Percentiles rank a stretch among this genome's conserved stretches.
Conservation (phyloP, 805 yeast genomes). For the Metschnikowia sp. region DNA sequence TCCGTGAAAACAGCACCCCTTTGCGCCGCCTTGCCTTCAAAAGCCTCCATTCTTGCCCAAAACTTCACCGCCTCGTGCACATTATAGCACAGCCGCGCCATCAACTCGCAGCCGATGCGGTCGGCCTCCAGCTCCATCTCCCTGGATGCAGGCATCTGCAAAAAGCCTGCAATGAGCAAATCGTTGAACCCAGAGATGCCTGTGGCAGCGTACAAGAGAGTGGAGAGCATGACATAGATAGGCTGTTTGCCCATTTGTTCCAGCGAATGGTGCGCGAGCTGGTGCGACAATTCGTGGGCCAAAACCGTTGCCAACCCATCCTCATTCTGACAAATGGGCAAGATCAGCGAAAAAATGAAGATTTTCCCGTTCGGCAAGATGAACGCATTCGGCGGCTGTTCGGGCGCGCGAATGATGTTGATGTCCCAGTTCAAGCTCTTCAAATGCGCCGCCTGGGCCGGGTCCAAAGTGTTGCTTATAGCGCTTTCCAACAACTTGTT, state of each 20-base stretch:
- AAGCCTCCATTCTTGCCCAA: slow-evolving; percentile 76
- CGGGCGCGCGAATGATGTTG: slow-evolving; percentile 55
- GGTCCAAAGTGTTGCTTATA: slow-evolving; percentile 28
- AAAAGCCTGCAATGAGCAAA: slow-evolving; percentile 49
- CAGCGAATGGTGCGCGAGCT: slow-evolving; percentile 85
- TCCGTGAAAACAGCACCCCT: slow-evolving; percentile 42
- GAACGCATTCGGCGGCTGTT: slow-evolving; percentile 93
- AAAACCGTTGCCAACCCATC: slow-evolving; percentile 95
- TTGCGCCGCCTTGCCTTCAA: slow-evolving; percentile 20
- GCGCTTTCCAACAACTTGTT: slow-evolving; percentile 59
- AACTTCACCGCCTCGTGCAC: slow-evolving; percentile 69
- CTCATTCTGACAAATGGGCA: slow-evolving; percentile 74
- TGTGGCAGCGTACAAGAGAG: slow-evolving; percentile 50
- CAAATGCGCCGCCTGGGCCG: slow-evolving; percentile 33
- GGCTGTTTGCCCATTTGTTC: slow-evolving; percentile 83
- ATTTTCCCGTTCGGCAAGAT: slow-evolving; percentile 96
- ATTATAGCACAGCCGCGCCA: slow-evolving; percentile 86
- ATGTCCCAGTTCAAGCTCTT: slow-evolving; percentile 65
- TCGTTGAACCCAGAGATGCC: slow-evolving; percentile 59
- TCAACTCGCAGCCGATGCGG: slow-evolving; percentile 84
- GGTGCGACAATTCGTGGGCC: slow-evolving; percentile 92
- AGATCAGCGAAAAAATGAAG: slow-evolving; percentile 76
- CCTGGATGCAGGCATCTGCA: slow-evolving; percentile 82
- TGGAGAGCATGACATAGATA: slow-evolving; percentile 52
- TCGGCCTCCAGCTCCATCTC: slow-evolving; percentile 97